phyloP scores from a whole-genome alignment of 768 basidiomycete genomes.

The Lanmaoa pseudosensibilis region DNA sequence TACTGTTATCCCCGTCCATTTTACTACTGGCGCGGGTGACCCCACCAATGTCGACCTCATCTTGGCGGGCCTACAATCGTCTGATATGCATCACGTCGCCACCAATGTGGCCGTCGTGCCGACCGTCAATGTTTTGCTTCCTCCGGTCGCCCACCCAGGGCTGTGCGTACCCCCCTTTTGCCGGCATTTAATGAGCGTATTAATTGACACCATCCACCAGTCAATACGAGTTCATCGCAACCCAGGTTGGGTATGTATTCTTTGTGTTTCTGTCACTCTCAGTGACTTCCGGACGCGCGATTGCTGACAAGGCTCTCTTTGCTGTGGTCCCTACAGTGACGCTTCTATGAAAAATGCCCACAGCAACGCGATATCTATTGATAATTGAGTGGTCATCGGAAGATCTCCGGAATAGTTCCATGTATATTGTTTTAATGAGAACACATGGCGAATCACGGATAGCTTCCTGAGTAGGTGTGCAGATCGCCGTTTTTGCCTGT shows the following conservation, averaged over 20 bases:
- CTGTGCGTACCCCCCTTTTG: background rate
- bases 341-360: background rate
- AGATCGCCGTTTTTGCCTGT: too few species aligned
- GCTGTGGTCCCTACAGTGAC: background rate
- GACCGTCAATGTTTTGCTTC: accelerated
- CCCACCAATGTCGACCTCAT: background rate
- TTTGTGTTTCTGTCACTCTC: background rate
- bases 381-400: background rate
- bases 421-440: background rate
- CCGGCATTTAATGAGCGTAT: background rate
- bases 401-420: background rate
- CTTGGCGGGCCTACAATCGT: accelerated
- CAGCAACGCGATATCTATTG: background rate
- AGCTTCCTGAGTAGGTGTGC: background rate
- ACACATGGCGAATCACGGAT: background rate
- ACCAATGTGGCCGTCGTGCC: background rate
- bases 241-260: background rate
- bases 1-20: background rate
- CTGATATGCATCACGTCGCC: background rate
- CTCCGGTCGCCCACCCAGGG: background rate
- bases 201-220: background rate
- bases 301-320: background rate
- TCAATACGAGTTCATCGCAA: background rate
- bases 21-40: background rate
- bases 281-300: background rate